Evolutionary conservation across 345 rosid genomes (phyloP).

Genomic region (Rhodomyrtus tomentosa): DNA sequence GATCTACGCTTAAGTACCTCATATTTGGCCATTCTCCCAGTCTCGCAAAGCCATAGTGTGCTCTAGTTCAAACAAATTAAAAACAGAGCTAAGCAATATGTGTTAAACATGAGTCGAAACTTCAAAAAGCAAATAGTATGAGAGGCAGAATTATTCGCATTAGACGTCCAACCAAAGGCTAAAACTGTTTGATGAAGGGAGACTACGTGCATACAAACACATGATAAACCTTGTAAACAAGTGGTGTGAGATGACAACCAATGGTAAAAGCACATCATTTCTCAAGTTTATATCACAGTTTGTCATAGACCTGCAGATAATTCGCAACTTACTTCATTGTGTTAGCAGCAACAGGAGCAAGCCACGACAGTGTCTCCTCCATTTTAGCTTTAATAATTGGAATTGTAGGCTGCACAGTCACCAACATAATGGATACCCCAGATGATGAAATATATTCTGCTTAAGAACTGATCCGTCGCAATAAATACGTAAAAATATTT

Average conservation of each 20-base stretch:
- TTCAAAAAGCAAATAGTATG: neutral
- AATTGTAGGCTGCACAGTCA: constrained; percentile 50
- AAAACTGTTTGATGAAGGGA: neutral
- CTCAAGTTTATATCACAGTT: neutral
- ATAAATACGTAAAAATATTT: neutral
- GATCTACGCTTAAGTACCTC: constrained; percentile 27
- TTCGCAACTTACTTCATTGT: constrained; percentile 61
- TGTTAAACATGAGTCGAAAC: neutral
- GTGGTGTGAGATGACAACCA: neutral
- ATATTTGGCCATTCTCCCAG: constrained; percentile 99
- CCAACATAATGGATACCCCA: neutral
- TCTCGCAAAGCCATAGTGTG: constrained; percentile 98
- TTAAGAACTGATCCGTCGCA: neutral
- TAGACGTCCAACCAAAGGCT: neutral
- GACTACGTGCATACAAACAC: neutral
- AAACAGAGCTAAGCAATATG: neutral
- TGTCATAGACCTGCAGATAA: neutral
- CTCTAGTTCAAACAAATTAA: constrained; percentile 27
- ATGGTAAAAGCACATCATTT: neutral
- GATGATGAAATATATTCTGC: neutral
- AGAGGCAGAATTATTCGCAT: neutral
- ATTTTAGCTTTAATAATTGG: constrained; percentile 77
- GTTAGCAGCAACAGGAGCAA: constrained; percentile 82
- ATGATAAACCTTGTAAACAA: neutral
- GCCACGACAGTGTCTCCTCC: constrained; percentile 92